Evolutionary conservation across 2,329 filamentous ascomycete species (phyloP), one percentile per base, ranked within the genome.

Genomic region (Sporothrix pseudoabietina): DNA sequence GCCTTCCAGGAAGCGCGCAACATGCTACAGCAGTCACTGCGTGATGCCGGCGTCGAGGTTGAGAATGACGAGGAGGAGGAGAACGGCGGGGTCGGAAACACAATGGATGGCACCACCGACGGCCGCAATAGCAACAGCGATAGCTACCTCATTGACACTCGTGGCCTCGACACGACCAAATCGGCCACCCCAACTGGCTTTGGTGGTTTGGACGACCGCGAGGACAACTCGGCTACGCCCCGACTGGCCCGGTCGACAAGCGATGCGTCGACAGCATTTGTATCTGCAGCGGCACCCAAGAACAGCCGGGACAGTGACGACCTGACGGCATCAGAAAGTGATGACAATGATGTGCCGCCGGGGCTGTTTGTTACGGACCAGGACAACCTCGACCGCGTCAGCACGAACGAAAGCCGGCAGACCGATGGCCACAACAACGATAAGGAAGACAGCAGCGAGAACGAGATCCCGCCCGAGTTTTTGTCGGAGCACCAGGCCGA

Each of bases 391-490:
- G 77, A 81, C 10, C 74, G 76, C 69, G 14, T 80, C 32, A 83
- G 73, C 9, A 76, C 81, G 74, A 1, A 75, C 1, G 75, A 6
- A 2, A 65, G 16, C 16, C 49, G 22, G 2, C 26, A 59, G 8
- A 35, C 4, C 35, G 35, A 35, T 35, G 35, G 35, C 7, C 55
- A 52, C 52, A 26, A 59, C 22, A 69, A 52, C 72, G 77, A 74
- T 8, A 77, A 78, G 66, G 77, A 80, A 69, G 81, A 81, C 55
- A 84, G 69, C 72, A 76, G 82, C 75, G 84, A 84, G 74, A 86
- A 86, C 68, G 85, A 86, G 70, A 82, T 88, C 8, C 86, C 87
- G 0, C 79, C 80, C 0, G 86, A 88, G 73, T 87, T 89, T 75
- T 76, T 88, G 7, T 83, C 83, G 12, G 84, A 87, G 76, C 83